Base-by-base conservation (phyloP, 2,329 filamentous ascomycete species). In the Stachybotrys echinatus region DNA sequence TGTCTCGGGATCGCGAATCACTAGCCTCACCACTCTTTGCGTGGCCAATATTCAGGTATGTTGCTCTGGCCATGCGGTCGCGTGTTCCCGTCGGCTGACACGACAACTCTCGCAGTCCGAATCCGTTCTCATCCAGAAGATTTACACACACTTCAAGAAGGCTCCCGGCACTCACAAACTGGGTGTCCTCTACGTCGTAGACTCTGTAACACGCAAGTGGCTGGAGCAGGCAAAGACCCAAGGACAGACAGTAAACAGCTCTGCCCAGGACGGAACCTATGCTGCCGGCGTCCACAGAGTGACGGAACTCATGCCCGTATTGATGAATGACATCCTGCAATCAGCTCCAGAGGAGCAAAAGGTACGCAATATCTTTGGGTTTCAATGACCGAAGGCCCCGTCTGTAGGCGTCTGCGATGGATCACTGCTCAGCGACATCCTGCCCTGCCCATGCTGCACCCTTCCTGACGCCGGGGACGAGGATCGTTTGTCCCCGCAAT, bases 171-270 rank as follows among this genome's bases (percentile, higher is more conserved):
- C 91, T 68, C 92, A 99, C 82, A 99, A 99, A 75, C 82, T 99
- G 71, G 94, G 94, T 74, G 92, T 96, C 66, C 86, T 99, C 75
- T 99, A 99, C 85, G 92, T 97, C 75, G 89, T 99, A 92, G 94
- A 99, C 81, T 96, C 92, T 78, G 92, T 99, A 82, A 92, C 92
- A 71, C 90, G 94, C 74, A 92, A 95, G 77, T 99, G 94, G 92
- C 85, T 96, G 77, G 92, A 97, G 71, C 88, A 91, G 73, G 92
- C 94, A 65, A 94, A 92, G 74, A 82, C 85, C 65, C 81, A 88
- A 59, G 89, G 88, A 63, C 92, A 97, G 68, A 74, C 87, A 65
- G 83, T 91, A 71, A 88, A 88, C 73, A 85, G 81, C 70, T 80
- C 84, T 70, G 90, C 92, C 58, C 83, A 86, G 58, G 89, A 95